phyloP scores from a whole-genome alignment of 73 alveolate genomes.

The Breviolum minutum region DNA sequence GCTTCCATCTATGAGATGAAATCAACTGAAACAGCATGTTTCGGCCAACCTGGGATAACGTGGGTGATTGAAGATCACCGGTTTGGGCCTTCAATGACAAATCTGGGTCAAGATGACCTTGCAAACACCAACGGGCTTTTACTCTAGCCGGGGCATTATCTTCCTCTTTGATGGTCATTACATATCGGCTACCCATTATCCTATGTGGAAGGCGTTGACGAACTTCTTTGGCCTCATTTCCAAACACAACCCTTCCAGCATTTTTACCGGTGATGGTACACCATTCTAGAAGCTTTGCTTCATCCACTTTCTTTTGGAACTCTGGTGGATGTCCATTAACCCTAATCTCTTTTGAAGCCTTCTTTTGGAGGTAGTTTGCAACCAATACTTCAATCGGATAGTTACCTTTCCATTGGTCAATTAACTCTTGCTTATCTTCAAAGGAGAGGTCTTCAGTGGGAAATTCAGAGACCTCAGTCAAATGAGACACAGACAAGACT shows the following conservation, averaged over 20 bases:
- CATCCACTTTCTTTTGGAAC: background rate
- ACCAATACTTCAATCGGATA: background rate
- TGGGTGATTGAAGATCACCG: background rate
- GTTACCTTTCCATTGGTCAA: too few species aligned
- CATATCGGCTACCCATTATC: slow-evolving; percentile 1
- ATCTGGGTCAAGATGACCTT: slow-evolving; percentile 5
- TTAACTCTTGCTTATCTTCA: too few species aligned
- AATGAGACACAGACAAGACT: background rate
- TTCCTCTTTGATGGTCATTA: background rate
- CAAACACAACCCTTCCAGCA: background rate
- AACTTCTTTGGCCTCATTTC: background rate
- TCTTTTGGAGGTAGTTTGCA: background rate
- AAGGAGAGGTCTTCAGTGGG: background rate
- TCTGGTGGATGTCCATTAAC: background rate
- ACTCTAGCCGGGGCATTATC: background rate
- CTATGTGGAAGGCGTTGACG: background rate
- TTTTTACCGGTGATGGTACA: background rate
- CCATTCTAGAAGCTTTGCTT: slow-evolving; percentile 6
- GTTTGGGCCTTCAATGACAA: background rate
- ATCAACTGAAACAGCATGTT: background rate
- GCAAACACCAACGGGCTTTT: slow-evolving; percentile 2
- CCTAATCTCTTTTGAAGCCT: background rate
- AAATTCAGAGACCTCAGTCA: background rate
- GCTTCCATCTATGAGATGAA: background rate
- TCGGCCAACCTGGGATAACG: background rate